Percentiles rank a stretch among this genome's conserved stretches.
phyloP scores from a whole-genome alignment of 305 asterid species.

The Fraxinus angustifolia region DNA sequence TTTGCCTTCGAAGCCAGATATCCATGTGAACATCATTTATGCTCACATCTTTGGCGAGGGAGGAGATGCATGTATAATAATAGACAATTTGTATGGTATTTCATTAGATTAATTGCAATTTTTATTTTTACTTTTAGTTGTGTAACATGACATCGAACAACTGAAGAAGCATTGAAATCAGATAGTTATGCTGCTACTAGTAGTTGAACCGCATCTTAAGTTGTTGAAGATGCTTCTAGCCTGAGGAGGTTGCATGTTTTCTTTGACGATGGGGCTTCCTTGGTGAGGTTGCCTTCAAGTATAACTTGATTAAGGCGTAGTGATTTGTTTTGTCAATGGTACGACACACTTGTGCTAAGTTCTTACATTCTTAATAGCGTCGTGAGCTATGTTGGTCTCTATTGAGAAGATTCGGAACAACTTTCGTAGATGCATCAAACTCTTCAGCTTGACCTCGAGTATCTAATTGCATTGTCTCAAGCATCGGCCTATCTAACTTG shows the following conservation, averaged over 20 bases:
- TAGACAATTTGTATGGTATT: neutral
- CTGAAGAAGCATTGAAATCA: neutral
- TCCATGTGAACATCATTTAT: neutral
- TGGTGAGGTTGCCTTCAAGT: neutral
- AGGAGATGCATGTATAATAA: neutral
- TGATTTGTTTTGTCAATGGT: neutral
- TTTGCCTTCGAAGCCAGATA: neutral
- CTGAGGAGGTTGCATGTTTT: neutral
- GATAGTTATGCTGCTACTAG: neutral
- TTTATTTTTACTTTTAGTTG: neutral
- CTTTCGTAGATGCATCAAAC: neutral
- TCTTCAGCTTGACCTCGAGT: neutral
- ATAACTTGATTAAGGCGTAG: neutral
- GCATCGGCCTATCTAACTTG: neutral
- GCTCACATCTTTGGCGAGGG: neutral
- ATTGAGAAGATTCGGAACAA: neutral
- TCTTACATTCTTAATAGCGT: neutral
- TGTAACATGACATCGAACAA: neutral
- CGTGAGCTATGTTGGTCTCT: neutral
- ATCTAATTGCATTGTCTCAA: neutral
- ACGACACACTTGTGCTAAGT: neutral
- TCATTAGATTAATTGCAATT: neutral
- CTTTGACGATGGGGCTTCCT: neutral
- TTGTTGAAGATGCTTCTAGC: neutral
- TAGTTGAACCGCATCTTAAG: neutral